phyloP scores from a whole-genome alignment of 1,284 basidiomycete genomes.

The Ganoderma leucocontextum region DNA sequence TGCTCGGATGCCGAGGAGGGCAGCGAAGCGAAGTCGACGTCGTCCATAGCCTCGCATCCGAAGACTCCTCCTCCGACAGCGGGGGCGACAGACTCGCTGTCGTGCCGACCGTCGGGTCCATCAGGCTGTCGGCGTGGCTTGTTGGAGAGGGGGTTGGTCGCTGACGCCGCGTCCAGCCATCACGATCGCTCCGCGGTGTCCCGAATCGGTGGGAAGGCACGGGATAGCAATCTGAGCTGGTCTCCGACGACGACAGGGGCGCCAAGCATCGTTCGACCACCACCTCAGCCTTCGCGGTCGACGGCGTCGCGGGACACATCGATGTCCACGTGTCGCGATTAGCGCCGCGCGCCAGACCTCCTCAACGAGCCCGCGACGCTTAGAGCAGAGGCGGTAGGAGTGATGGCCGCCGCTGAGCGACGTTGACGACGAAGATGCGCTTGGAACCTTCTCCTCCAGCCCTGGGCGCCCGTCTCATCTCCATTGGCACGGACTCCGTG shows the following conservation, averaged over 20 bases:
- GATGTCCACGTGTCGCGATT: constrained; percentile 16
- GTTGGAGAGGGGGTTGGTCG: constrained; percentile 32
- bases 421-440: not conserved
- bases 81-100: constrained; percentile 31
- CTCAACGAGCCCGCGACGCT: constrained; percentile 36
- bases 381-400: constrained; percentile 26
- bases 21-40: constrained; percentile 6
- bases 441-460: not conserved
- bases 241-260: constrained; percentile 18
- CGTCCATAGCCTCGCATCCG: too few species aligned
- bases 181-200: constrained; percentile 4
- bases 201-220: constrained; percentile 18
- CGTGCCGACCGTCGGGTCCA: constrained; percentile 32
- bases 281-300: not conserved
- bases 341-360: constrained; percentile 38
- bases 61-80: not conserved
- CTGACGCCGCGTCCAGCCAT: constrained; percentile 15
- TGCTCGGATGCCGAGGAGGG: constrained; percentile 10
- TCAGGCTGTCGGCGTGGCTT: constrained; percentile 33
- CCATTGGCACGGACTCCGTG: constrained; percentile 36
- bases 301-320: not conserved
- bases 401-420: constrained; percentile 19
- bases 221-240: constrained; percentile 29
- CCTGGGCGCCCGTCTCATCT: constrained; percentile 35
- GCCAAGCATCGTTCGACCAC: constrained; percentile 7